Conservation (phyloP, 139 green algal species). For the Picochlorum sp. region DNA sequence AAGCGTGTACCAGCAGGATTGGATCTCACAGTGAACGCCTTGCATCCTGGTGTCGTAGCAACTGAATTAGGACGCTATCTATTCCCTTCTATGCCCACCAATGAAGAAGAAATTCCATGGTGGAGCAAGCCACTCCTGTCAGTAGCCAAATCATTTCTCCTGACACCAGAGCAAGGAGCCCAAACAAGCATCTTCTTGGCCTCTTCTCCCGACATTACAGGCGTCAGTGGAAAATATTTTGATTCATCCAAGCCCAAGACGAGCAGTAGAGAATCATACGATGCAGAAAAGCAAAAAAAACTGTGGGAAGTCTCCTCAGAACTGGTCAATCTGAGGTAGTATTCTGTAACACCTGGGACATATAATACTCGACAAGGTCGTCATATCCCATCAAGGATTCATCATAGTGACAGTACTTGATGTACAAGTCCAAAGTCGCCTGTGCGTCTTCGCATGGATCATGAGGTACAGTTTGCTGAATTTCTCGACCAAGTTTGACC, state of each 20-base stretch:
- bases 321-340: slow-evolving; percentile 23
- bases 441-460: slow-evolving; percentile 23
- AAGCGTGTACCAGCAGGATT: slow-evolving; percentile 25
- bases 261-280: slow-evolving; percentile 23
- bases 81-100: not conserved
- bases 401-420: slow-evolving; percentile 21
- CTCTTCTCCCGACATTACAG: slow-evolving; percentile 44
- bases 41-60: slow-evolving; percentile 77
- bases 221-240: slow-evolving; percentile 68
- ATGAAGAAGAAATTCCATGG: not conserved
- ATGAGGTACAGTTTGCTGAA: slow-evolving; percentile 15
- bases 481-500: slow-evolving; percentile 16
- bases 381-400: slow-evolving; percentile 20
- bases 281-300: slow-evolving; percentile 18
- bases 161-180: slow-evolving; percentile 47
- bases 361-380: slow-evolving; percentile 25
- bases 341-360: slow-evolving; percentile 13
- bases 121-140: slow-evolving; percentile 36
- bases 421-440: slow-evolving; percentile 29
- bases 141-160: slow-evolving; percentile 13
- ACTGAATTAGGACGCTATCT: slow-evolving; percentile 63
- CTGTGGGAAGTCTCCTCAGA: slow-evolving; percentile 59
- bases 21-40: slow-evolving; percentile 49
- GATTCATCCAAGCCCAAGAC: slow-evolving; percentile 36
- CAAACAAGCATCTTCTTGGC: slow-evolving; percentile 71